Evolutionary conservation across 2,329 filamentous ascomycete species (phyloP), one percentile per base, ranked within the genome.

Genomic region (Talaromyces sp.): DNA sequence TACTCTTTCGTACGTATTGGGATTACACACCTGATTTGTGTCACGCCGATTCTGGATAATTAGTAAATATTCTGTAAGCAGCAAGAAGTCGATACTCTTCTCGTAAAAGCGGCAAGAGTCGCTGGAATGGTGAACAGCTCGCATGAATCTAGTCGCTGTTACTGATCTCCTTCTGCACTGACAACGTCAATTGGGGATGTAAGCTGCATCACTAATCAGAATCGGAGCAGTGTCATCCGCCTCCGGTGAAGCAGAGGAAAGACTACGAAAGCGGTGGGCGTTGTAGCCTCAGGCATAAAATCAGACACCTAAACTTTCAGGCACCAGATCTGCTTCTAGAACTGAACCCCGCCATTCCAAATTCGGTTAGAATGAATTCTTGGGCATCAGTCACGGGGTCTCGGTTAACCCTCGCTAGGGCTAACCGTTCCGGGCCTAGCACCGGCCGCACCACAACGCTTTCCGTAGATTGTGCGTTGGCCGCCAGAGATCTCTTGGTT

Each of bases 361-460:
- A 45, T 52, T 31, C 22, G 56, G 62, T 17, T 59, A 49, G 61
- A n/a, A 2, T 0, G 8, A 1, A 15, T 39, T 9, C 1, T 8
- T 1, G 13, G 27, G 8, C 4, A 2, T 10, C 47, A 67, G 70
- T 77, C 74, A 76, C 71, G 70, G 70, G 75, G 74, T 71, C 73
- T 73, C 68, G 70, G 68, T 70, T 74, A 77, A 69, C 71, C 75
- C 72, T 77, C 75, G 75, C 75, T 77, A 77, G 77, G 73, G 69
- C 73, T 66, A 58, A 39, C 74, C 71, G 66, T 70, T 75, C 72
- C 67, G 69, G 74, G 68, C 22, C 72, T 78, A 77, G 75, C 68
- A 71, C 72, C 70, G 72, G 66, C 68, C 68, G 69, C 72, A 69
- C 68, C 73, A 71, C 73, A 72, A 74, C 35, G 37, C 39, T 74